These are phyloP conservation scores for Eucalyptus curtisii DNA, from an alignment of 345 rosid species.

Conservation along the genomic window DNA sequence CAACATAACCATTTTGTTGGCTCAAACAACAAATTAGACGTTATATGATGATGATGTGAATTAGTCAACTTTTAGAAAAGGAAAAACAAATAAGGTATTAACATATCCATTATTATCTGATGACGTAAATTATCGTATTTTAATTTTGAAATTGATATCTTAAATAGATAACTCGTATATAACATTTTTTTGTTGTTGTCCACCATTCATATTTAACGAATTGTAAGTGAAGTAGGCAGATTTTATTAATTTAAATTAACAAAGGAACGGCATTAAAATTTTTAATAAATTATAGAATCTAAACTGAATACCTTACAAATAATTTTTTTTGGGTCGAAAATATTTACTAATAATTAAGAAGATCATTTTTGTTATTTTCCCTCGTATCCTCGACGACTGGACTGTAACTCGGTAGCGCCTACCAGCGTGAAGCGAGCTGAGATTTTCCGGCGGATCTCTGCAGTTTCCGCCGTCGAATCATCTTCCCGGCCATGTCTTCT, in stretches of 20 bases:
- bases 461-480: not conserved
- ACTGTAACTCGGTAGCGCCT: not conserved
- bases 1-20: not conserved
- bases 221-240: not conserved
- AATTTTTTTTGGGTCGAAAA: too few species aligned
- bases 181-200: not conserved
- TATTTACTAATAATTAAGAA: too few species aligned
- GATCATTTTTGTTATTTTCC: not conserved
- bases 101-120: accelerated
- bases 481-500: not conserved
- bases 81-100: not conserved
- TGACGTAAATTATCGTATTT: not conserved
- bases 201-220: not conserved
- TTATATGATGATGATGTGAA: not conserved
- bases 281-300: not conserved
- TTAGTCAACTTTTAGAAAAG: not conserved
- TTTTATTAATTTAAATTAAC: not conserved
- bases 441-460: not conserved
- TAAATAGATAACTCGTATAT: not conserved
- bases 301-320: not conserved
- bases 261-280: not conserved
- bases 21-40: accelerated
- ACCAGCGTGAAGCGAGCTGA: not conserved
- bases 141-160: not conserved
- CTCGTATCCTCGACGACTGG: not conserved